Evolutionary conservation across 2,329 filamentous ascomycete genomes (phyloP).

Genomic region (Mycocentrospora acerina): DNA sequence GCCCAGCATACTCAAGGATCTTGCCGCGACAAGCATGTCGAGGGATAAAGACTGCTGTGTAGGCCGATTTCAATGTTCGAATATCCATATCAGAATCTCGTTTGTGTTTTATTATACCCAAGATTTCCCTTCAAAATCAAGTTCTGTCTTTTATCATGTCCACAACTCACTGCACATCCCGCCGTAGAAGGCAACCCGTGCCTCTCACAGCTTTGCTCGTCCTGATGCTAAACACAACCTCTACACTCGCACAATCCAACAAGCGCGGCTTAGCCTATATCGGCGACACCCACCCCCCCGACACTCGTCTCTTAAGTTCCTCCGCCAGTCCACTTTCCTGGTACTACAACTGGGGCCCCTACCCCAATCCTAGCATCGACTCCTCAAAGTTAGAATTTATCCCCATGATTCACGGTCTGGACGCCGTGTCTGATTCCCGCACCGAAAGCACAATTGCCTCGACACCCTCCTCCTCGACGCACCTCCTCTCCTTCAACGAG

Average conservation of each 20-base stretch:
- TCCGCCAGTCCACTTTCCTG: conserved; percentile 66
- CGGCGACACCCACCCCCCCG: conserved; percentile 54
- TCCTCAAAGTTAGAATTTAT: conserved; percentile 66
- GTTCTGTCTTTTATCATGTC: neutral
- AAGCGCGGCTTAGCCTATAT: conserved; percentile 77
- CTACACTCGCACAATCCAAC: conserved; percentile 37
- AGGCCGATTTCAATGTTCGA: neutral
- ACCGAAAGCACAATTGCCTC: conserved; percentile 61
- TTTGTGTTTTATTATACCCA: too few species aligned
- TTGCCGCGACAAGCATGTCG: conserved; percentile 16
- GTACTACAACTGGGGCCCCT: conserved; percentile 79
- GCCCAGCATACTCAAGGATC: conserved; percentile 29
- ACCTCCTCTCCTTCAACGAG: conserved; percentile 77
- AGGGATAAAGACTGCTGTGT: conserved; percentile 13
- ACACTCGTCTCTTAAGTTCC: conserved; percentile 66
- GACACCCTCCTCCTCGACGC: conserved; percentile 61
- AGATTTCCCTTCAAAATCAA: too few species aligned
- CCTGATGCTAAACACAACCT: conserved; percentile 6
- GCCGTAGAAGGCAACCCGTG: conserved; percentile 3
- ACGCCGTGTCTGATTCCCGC: conserved; percentile 42
- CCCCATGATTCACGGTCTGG: conserved; percentile 75
- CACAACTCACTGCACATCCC: conserved; percentile 1
- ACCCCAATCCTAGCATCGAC: conserved; percentile 51
- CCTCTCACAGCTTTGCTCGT: conserved; percentile 4
- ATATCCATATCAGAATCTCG: too few species aligned